Evolutionary conservation across 768 basidiomycete species (phyloP).

Genomic region (Pulveroboletus sp.): DNA sequence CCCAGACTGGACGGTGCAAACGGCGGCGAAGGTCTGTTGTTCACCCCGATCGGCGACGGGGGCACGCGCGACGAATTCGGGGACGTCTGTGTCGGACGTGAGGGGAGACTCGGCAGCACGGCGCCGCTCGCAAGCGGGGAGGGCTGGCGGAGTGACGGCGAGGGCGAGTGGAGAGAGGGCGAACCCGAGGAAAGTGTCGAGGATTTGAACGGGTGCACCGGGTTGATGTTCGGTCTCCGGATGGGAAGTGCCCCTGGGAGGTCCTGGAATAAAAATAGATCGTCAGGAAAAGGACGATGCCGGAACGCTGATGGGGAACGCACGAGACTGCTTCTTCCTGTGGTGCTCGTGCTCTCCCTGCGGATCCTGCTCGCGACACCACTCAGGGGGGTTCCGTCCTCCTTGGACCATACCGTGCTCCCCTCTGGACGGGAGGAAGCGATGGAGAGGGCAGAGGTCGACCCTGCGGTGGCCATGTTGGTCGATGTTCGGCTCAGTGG

Average conservation of each 20-base stretch:
- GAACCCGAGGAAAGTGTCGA: constrained; percentile 48
- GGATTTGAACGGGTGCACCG: constrained; percentile 48
- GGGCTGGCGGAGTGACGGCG: constrained; percentile 44
- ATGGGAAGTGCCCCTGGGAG: constrained; percentile 42
- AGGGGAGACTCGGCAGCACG: constrained; percentile 32
- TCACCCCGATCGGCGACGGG: constrained; percentile 37
- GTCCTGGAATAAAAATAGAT: constrained; percentile 26
- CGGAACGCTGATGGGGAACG: not conserved
- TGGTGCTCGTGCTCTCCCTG: constrained; percentile 47
- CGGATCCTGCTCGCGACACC: constrained; percentile 43
- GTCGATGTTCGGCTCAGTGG: constrained; percentile 36
- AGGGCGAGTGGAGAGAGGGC: constrained; percentile 46
- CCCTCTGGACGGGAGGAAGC: constrained; percentile 39
- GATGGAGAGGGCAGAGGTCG: constrained; percentile 39
- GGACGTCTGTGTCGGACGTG: constrained; percentile 35
- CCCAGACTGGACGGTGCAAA: constrained; percentile 41
- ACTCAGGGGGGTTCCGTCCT: constrained; percentile 32
- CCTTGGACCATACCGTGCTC: constrained; percentile 35
- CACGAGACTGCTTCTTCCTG: constrained; percentile 31
- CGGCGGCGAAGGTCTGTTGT: constrained; percentile 37
- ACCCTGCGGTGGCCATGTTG: constrained; percentile 28
- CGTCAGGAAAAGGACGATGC: constrained; percentile 3
- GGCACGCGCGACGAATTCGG: constrained; percentile 42
- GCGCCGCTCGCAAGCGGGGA: constrained; percentile 39
- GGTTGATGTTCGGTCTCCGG: constrained; percentile 39